Evolutionary conservation across 495 filamentous ascomycete genomes (phyloP).

Genomic region (Podospora pseudopauciseta): DNA sequence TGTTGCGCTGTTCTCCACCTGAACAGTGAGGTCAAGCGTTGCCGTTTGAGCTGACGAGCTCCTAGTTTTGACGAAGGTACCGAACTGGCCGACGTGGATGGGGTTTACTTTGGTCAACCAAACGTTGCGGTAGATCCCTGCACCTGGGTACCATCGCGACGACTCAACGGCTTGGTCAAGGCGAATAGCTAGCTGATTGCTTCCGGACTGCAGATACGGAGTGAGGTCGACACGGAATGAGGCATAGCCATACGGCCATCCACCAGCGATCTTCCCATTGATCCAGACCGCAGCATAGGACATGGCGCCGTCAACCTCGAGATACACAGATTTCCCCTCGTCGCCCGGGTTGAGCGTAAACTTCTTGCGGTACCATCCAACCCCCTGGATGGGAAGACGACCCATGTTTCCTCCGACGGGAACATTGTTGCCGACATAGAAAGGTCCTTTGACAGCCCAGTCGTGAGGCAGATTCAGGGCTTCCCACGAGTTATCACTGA

Average conservation of each 20-base stretch:
- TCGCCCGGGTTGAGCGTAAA: constrained; percentile 31
- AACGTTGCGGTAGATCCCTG: constrained; percentile 49
- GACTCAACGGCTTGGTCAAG: constrained; percentile 43
- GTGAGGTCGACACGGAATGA: constrained; percentile 51
- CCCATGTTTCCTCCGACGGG: constrained; percentile 55
- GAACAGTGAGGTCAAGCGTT: constrained; percentile 35
- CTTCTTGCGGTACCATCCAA: constrained; percentile 49
- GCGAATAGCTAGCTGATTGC: constrained; percentile 46
- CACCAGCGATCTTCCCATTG: constrained; percentile 46
- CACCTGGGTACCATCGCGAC: constrained; percentile 51
- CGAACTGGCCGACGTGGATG: constrained; percentile 42
- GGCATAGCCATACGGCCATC: constrained; percentile 50
- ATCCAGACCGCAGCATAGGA: constrained; percentile 48
- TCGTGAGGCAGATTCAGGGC: constrained; percentile 37
- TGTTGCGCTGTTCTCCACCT: constrained; percentile 39
- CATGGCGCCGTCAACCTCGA: constrained; percentile 51
- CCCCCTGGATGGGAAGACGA: constrained; percentile 49
- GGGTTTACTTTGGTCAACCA: constrained; percentile 46
- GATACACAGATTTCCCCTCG: constrained; percentile 37
- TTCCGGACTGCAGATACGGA: constrained; percentile 35
- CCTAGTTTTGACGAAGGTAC: constrained; percentile 43
- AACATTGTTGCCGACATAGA: constrained; percentile 33
- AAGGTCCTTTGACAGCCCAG: constrained; percentile 50
- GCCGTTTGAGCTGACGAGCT: constrained; percentile 38
- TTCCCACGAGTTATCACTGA: constrained; percentile 26